Base-by-base conservation (phyloP, 805 yeast genomes). In the Candida takata region DNA sequence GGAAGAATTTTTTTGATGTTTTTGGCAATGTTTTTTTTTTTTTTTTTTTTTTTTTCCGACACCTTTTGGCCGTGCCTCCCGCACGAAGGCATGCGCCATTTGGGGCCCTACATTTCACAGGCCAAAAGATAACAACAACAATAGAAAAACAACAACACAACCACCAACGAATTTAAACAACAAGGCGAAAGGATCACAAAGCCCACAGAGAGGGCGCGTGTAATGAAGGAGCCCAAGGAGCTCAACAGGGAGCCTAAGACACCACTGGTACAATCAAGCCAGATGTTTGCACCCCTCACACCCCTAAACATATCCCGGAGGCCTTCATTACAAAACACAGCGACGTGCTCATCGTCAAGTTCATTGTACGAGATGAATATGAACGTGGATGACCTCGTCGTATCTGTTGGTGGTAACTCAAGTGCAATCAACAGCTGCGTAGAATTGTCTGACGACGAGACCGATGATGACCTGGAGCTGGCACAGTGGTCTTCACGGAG, bases 1-100 rank as follows among this genome's bases (percentile, higher is more conserved):
- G 55, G 57, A 52, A 52, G 57, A 49, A 47, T 41, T 42, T 51
- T 46, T 37, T 33, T 19, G 25, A 8, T n/a, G 5, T 26, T 26
- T 26, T 12, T 5, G 9, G 16, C 27, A n/a, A 10, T 24, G 26
- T 5, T 6, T 6, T 6, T 11, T 21, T 8, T 11, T 21, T n/a
- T n/a, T n/a, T n/a, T n/a, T n/a, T n/a, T n/a, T n/a, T n/a, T n/a
- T n/a, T n/a, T n/a, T n/a, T n/a, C n/a, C n/a, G n/a, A n/a, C n/a
- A n/a, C n/a, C n/a, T n/a, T n/a, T n/a, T n/a, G n/a, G n/a, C n/a
- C n/a, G n/a, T n/a, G n/a, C n/a, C n/a, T n/a, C n/a, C n/a, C n/a
- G n/a, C n/a, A n/a, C n/a, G n/a, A n/a, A n/a, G n/a, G n/a, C 24
- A 21, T 21, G 24, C 24, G 11, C 24, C 8, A 8, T 8, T 11